These are phyloP conservation scores for Trichoderma gamsii DNA, from an alignment of 495 filamentous ascomycete genomes.

Conservation along the genomic window DNA sequence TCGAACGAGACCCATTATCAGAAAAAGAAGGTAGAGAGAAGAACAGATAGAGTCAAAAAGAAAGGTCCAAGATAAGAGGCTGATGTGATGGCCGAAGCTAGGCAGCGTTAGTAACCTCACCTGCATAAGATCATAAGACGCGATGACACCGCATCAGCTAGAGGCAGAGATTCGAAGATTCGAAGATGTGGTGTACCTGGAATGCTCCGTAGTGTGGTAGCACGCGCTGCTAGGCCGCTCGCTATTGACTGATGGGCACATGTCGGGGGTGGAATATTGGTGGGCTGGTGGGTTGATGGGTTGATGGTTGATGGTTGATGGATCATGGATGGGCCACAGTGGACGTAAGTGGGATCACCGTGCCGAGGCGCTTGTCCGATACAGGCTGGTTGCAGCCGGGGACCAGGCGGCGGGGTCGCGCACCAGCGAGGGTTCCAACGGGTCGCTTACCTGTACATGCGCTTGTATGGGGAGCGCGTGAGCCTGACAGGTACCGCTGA, in stretches of 20 bases:
- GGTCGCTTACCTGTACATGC: too few species aligned
- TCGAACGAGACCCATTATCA: too few species aligned
- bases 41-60: neutral
- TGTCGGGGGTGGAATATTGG: slow-evolving; percentile 5
- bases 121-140: neutral
- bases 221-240: too few species aligned
- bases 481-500: neutral
- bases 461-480: neutral
- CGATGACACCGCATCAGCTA: neutral
- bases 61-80: neutral
- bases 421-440: neutral
- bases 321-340: neutral
- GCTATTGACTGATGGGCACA: neutral
- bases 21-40: neutral
- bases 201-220: too few species aligned
- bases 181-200: too few species aligned
- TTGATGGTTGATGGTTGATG: too few species aligned
- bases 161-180: too few species aligned
- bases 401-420: neutral
- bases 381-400: slow-evolving; percentile 4
- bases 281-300: neutral
- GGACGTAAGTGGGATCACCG: slow-evolving; percentile 8
- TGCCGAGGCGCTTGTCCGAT: slow-evolving; percentile 5
- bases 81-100: neutral
- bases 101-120: neutral